These are phyloP conservation scores for Phoma herbarum DNA, from an alignment of 2,329 filamentous ascomycete genomes.

Conservation along the genomic window DNA sequence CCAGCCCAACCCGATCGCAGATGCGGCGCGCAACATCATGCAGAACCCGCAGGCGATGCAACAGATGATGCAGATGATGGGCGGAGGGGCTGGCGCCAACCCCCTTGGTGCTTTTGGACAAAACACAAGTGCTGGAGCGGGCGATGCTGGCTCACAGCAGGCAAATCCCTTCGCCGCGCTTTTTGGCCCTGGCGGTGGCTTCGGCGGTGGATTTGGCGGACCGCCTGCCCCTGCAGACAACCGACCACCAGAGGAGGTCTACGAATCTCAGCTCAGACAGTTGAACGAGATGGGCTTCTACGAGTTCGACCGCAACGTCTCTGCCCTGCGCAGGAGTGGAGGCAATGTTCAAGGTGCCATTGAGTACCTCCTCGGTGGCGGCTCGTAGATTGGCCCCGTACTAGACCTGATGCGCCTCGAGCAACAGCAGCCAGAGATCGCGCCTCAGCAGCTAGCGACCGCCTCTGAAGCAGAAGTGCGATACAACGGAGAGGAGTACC, in stretches of 20 bases:
- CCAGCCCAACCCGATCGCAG: slow-evolving; percentile 60
- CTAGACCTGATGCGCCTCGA: slow-evolving; percentile 15
- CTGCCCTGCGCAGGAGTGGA: slow-evolving; percentile 84
- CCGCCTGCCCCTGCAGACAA: slow-evolving; percentile 73
- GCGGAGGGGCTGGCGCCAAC: slow-evolving; percentile 53
- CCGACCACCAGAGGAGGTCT: slow-evolving; percentile 91
- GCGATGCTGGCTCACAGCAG: slow-evolving; percentile 25
- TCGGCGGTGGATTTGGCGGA: slow-evolving; percentile 47
- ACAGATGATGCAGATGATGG: slow-evolving; percentile 63
- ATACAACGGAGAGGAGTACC: background rate
- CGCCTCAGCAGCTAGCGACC: background rate
- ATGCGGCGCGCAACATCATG: slow-evolving; percentile 59
- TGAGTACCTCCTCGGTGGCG: slow-evolving; percentile 68
- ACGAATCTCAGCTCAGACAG: slow-evolving; percentile 87
- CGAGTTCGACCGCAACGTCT: slow-evolving; percentile 93
- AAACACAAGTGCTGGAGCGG: slow-evolving; percentile 51
- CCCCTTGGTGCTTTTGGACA: slow-evolving; percentile 58
- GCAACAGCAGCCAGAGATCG: background rate
- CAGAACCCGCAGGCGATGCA: slow-evolving; percentile 67
- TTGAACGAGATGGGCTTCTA: slow-evolving; percentile 99
- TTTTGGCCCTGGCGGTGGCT: slow-evolving; percentile 57
- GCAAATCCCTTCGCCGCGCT: slow-evolving; percentile 54
- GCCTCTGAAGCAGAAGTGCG: background rate
- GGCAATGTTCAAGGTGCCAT: slow-evolving; percentile 94
- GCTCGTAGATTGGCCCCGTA: slow-evolving; percentile 32